Evolutionary conservation across 2,329 filamentous ascomycete species (phyloP).

Genomic region (Ascocoryne sarcoides): DNA sequence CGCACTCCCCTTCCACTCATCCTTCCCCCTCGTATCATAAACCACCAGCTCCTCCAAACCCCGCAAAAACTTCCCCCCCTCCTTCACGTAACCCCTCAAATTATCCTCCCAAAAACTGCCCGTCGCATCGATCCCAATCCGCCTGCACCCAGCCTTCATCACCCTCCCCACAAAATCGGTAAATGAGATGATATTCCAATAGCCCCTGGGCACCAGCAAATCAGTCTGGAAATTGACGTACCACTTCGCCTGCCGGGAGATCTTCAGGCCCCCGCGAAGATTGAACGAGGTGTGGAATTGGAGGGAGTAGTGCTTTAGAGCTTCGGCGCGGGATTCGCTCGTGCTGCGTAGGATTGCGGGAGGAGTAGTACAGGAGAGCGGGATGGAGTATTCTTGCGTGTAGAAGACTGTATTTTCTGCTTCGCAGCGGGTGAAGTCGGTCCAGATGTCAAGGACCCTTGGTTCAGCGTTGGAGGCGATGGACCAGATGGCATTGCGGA

Average conservation of each 20-base stretch:
- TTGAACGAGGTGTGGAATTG: constrained; percentile 3
- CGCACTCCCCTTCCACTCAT: constrained; percentile 4
- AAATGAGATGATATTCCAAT: constrained; percentile 11
- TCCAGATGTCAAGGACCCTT: constrained; percentile 13
- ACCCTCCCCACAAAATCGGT: constrained; percentile 3
- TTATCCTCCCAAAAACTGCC: constrained; percentile 10
- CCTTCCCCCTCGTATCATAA: constrained; percentile 1
- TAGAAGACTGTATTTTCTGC: constrained; percentile 6
- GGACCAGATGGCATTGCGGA: constrained; percentile 14
- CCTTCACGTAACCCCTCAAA: constrained; percentile 4
- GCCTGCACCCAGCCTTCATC: neutral
- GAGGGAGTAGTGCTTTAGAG: constrained; percentile 5
- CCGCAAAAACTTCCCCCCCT: constrained; percentile 3
- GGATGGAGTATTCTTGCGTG: constrained; percentile 7
- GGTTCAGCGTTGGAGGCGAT: constrained; percentile 3
- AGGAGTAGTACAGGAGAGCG: neutral
- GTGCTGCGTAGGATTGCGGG: constrained; percentile 3
- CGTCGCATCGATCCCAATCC: constrained; percentile 8
- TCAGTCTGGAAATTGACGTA: constrained; percentile 11
- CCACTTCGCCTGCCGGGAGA: neutral
- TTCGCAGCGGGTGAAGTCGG: constrained; percentile 4
- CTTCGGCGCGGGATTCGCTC: constrained; percentile 5
- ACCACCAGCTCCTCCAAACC: constrained; percentile 7
- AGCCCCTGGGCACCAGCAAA: constrained; percentile 6
- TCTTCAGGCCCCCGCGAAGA: neutral